These are phyloP conservation scores for Penicillium turbatum DNA, from an alignment of 495 filamentous ascomycete genomes.

Conservation along the genomic window DNA sequence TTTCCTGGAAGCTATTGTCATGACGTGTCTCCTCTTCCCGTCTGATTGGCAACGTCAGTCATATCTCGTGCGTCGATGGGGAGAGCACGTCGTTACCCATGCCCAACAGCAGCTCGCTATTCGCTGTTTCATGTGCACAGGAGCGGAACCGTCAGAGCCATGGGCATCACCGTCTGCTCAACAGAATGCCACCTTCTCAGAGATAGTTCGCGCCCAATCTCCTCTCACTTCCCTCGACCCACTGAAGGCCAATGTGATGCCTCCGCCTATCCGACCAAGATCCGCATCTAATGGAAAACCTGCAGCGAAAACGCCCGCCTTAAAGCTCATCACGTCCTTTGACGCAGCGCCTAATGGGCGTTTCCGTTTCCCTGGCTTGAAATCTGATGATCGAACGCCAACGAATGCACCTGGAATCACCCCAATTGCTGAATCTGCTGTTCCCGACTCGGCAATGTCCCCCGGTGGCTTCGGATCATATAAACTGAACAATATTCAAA, in stretches of 20 bases:
- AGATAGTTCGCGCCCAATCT: conserved; percentile 31
- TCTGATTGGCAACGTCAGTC: conserved; percentile 86
- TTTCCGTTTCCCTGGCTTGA: conserved; percentile 63
- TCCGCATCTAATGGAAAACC: conserved; percentile 26
- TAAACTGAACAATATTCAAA: conserved; percentile 53
- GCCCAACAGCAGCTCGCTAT: conserved; percentile 87
- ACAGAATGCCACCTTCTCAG: conserved; percentile 50
- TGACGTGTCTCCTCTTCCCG: conserved; percentile 70
- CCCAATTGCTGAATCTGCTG: conserved; percentile 87
- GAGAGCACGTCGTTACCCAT: conserved; percentile 82
- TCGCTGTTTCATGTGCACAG: conserved; percentile 83
- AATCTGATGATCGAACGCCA: conserved; percentile 67
- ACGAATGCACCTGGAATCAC: conserved; percentile 74
- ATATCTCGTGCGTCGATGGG: conserved; percentile 87
- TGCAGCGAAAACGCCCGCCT: conserved; percentile 70
- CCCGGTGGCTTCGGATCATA: conserved; percentile 67
- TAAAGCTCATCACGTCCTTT: conserved; percentile 93
- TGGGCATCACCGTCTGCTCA: conserved; percentile 80
- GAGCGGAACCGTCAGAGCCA: conserved; percentile 68
- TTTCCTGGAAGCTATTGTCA: conserved; percentile 85
- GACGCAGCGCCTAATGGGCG: conserved; percentile 53
- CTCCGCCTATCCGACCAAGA: conserved; percentile 25
- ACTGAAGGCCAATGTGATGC: conserved; percentile 26
- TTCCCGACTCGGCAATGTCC: conserved; percentile 80
- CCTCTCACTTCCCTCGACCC: conserved; percentile 45